Percentiles rank a stretch among this genome's conserved stretches.
Evolutionary conservation across 176 grass and related monocot species (phyloP).

Genomic region (Bonia amplexicaulis): DNA sequence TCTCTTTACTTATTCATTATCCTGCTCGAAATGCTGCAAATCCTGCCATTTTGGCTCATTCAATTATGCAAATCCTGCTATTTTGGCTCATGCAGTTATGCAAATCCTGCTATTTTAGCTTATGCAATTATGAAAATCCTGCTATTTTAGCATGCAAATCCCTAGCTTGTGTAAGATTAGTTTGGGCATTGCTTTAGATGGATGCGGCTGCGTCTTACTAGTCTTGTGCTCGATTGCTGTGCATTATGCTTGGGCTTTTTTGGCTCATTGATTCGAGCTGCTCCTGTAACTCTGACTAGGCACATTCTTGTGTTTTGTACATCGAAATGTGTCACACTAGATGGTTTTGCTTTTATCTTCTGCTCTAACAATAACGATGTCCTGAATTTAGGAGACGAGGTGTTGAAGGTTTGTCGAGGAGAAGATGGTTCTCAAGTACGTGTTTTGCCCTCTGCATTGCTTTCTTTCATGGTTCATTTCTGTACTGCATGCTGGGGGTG

Average conservation of each 20-base stretch:
- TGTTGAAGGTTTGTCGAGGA: background rate
- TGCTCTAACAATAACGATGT: background rate
- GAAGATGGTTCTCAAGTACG: constrained; percentile 46
- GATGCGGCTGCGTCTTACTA: too few relatives aligned
- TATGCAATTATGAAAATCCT: background rate
- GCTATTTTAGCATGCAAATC: too few relatives aligned
- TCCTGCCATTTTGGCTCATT: background rate
- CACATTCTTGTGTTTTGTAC: too few relatives aligned
- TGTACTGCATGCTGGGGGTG: background rate
- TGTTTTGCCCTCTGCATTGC: background rate
- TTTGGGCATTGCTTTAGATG: too few relatives aligned
- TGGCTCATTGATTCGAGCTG: too few relatives aligned
- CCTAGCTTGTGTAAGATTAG: too few relatives aligned
- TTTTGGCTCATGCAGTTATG: too few relatives aligned
- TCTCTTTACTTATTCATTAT: background rate
- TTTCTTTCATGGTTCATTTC: background rate
- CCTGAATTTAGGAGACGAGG: background rate
- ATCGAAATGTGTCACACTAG: too few relatives aligned
- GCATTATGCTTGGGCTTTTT: too few relatives aligned
- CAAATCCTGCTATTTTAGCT: background rate
- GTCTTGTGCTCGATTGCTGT: too few relatives aligned
- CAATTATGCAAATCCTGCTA: background rate
- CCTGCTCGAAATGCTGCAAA: background rate
- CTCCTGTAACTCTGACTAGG: too few relatives aligned
- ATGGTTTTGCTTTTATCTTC: too few relatives aligned